Conservation (phyloP, 192 early-diverging fungal species). For the Anaeromyces robustus region DNA sequence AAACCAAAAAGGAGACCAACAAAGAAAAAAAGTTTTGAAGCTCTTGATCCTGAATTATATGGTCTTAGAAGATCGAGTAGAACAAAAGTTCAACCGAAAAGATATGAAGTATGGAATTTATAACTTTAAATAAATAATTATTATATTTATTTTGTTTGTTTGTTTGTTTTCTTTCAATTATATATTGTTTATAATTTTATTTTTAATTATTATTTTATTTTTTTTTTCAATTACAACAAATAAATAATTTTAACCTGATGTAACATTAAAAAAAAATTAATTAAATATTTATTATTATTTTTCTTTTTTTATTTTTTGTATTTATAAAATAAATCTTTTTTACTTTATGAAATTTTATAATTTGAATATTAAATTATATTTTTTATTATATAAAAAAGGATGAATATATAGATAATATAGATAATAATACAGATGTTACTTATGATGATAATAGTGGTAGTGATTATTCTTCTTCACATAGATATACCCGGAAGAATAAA, state of each 20-base stretch:
- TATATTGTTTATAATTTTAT: not conserved
- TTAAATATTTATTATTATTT: too few relatives aligned
- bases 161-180: too few relatives aligned
- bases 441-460: conserved; percentile 3
- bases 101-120: conserved; percentile 10
- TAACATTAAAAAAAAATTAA: too few relatives aligned
- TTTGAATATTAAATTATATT: too few relatives aligned
- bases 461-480: conserved; percentile 6
- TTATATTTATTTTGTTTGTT: conserved; percentile 2
- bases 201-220: not conserved
- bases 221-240: too few relatives aligned
- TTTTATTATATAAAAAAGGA: conserved; percentile 4
- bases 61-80: conserved; percentile 44
- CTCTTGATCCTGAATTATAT: conserved; percentile 42
- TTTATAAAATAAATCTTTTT: too few relatives aligned
- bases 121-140: not conserved
- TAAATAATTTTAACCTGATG: too few relatives aligned
- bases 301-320: too few relatives aligned
- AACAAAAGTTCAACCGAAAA: conserved; percentile 15
- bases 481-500: conserved; percentile 13
- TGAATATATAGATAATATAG: conserved; percentile 3
- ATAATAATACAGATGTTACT: conserved; percentile 3
- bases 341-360: too few relatives aligned
- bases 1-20: not conserved
- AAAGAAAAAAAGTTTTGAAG: not conserved